A percentile compares a stretch with the other conserved stretches of the same genome.
Evolutionary conservation across 192 early-diverging fungal genomes (phyloP).

Genomic region (Chytriomyces confervae): DNA sequence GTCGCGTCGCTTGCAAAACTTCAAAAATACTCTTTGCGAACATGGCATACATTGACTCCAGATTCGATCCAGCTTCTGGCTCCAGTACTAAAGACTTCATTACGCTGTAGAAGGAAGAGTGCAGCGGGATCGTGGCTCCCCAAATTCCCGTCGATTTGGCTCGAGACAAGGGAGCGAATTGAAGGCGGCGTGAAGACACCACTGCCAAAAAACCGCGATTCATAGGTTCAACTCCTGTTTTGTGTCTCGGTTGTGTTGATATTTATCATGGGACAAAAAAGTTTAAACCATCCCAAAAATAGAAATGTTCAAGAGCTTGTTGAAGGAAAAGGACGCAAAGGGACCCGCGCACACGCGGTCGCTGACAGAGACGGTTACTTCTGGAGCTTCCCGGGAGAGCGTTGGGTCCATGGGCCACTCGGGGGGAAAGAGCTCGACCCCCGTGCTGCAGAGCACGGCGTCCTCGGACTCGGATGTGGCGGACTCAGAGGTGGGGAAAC

Average conservation of each 20-base stretch:
- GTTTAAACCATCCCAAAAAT: too few relatives aligned
- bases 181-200: too few relatives aligned
- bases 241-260: too few relatives aligned
- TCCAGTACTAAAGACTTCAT: slow-evolving; percentile 5
- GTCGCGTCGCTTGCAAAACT: slow-evolving; percentile 23
- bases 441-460: background rate
- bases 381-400: background rate
- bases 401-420: background rate
- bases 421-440: background rate
- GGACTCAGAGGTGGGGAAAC: background rate
- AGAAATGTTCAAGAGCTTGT: too few relatives aligned
- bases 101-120: slow-evolving; percentile 17
- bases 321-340: too few relatives aligned
- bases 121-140: slow-evolving; percentile 9
- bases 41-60: slow-evolving; percentile 2
- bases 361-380: background rate
- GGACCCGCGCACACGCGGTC: background rate
- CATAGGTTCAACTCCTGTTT: too few relatives aligned
- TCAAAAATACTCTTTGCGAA: slow-evolving; percentile 22
- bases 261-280: too few relatives aligned
- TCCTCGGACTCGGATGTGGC: background rate
- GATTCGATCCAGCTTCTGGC: background rate
- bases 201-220: too few relatives aligned
- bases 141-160: too few relatives aligned
- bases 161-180: too few relatives aligned